Evolutionary conservation across 768 basidiomycete species (phyloP), one percentile per base, ranked within the genome.

Genomic region (Glaciozyma antarctica): DNA sequence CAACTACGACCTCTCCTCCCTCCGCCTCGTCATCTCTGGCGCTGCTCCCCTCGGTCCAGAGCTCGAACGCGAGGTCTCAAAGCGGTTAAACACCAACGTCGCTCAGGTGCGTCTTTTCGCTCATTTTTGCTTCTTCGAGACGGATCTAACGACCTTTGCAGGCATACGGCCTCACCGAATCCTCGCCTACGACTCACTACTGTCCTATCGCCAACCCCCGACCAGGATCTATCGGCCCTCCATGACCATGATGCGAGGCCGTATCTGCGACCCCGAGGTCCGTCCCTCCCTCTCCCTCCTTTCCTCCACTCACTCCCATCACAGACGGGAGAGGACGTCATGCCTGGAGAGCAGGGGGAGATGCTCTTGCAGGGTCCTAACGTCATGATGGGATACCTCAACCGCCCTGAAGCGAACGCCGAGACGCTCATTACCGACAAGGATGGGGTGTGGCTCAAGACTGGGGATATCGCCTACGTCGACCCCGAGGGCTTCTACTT

Each of bases 291-390:
- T 32, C 43, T 41, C 28, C 3, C 16, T 8, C 15, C 34, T 17
- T 7, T 6, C 45, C 5, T 2, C 81, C 86, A 9, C 75, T 94
- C 16, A 82, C 91, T 22, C 16, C 26, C 9, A 7, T 15, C n/a
- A 12, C 24, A 51, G 61, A 73, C 72, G 1, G 58, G 62, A 44
- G 48, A 69, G 47, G 72, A 73, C 48, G 62, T 65, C 22, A 49
- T 22, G 3, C 47, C 26, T 19, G 68, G 66, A 22, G 26, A 65
- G 32, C 4, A 57, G 5, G 72, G 72, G 45, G 72, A 73, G 62
- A 59, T 73, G 32, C 54, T 60, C 21, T 56, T 73, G 12, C 58
- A 61, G 1, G 72, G 68, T 9, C 64, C 68, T 4, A 67, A 65
- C 45, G 49, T 65, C 57, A 68, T 70, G 69, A 58, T 71, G 12